Percentiles rank a stretch among this genome's conserved stretches.
phyloP scores from a whole-genome alignment of 257 asterid species.

The Nicotiana knightiana region DNA sequence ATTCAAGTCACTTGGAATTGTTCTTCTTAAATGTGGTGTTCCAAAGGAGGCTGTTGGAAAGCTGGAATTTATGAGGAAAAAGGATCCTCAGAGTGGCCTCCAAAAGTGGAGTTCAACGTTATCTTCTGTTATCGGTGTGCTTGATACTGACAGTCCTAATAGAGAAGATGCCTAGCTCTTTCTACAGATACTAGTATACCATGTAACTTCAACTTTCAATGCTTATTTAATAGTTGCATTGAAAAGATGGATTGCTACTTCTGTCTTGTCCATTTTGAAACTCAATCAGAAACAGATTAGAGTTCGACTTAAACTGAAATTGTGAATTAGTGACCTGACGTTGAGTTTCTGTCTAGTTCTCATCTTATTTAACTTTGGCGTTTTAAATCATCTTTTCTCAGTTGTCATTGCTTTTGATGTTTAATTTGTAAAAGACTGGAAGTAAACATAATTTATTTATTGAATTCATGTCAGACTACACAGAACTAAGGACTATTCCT shows the following conservation, averaged over 20 bases:
- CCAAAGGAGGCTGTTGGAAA: slow-evolving; percentile 48
- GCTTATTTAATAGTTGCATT: too few species aligned
- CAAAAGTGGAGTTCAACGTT: slow-evolving; percentile 55
- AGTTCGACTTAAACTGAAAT: not conserved
- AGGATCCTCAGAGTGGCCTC: slow-evolving; percentile 44
- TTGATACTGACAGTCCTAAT: slow-evolving; percentile 19
- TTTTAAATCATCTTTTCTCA: not conserved
- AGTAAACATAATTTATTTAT: not conserved
- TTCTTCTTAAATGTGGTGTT: slow-evolving; percentile 78
- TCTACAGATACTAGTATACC: too few species aligned
- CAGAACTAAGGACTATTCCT: not conserved
- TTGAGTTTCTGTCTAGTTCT: not conserved
- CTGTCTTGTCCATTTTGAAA: too few species aligned
- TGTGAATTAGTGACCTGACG: not conserved
- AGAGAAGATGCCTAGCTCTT: slow-evolving; percentile 2
- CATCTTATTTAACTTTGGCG: not conserved
- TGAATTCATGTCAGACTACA: not conserved
- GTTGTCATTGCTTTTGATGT: not conserved
- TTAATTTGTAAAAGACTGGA: not conserved
- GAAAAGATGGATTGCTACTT: too few species aligned
- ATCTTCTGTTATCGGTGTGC: slow-evolving; percentile 41
- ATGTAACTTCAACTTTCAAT: too few species aligned
- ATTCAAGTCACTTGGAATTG: slow-evolving; percentile 55
- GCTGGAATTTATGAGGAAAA: slow-evolving; percentile 49
- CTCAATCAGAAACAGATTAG: not conserved